Evolutionary conservation across 169 alveolate species (phyloP).

Genomic region (Condylostoma magnum): DNA sequence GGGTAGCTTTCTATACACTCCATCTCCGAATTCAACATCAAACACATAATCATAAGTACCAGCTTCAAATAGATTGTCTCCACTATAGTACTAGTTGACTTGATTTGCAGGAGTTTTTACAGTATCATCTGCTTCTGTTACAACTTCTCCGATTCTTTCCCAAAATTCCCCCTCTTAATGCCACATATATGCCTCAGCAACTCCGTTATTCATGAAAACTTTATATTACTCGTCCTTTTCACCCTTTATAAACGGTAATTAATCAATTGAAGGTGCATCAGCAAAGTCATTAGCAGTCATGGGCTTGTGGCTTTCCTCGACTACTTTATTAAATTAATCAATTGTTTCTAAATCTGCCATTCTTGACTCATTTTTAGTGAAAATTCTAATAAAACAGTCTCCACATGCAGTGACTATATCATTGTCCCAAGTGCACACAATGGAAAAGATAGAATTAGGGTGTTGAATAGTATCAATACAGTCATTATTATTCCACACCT

Average conservation of each 20-base stretch:
- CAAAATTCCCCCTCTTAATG: constrained; percentile 69
- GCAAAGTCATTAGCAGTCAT: constrained; percentile 55
- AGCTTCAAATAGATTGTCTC: constrained; percentile 77
- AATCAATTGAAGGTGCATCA: constrained; percentile 60
- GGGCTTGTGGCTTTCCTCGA: constrained; percentile 33
- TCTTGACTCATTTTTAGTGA: constrained; percentile 61
- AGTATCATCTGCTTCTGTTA: constrained; percentile 48
- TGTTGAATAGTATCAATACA: constrained; percentile 63
- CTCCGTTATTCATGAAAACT: constrained; percentile 71
- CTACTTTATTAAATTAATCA: constrained; percentile 65
- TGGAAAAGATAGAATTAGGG: constrained; percentile 84
- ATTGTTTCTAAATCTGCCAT: constrained; percentile 61
- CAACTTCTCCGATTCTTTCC: constrained; percentile 88
- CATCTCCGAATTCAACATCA: constrained; percentile 85
- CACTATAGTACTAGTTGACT: constrained; percentile 61
- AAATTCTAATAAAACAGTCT: constrained; percentile 82
- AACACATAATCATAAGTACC: constrained; percentile 90
- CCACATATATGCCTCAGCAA: constrained; percentile 82
- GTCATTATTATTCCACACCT: constrained; percentile 70
- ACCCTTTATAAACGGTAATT: constrained; percentile 57
- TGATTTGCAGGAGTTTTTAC: constrained; percentile 34
- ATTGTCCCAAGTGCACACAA: constrained; percentile 52
- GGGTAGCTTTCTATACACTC: constrained; percentile 68
- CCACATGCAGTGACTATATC: constrained; percentile 81
- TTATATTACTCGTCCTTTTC: constrained; percentile 83